These are phyloP conservation scores for Porpolomopsis calyptriformis DNA, from an alignment of 768 basidiomycete species.

Conservation along the genomic window DNA sequence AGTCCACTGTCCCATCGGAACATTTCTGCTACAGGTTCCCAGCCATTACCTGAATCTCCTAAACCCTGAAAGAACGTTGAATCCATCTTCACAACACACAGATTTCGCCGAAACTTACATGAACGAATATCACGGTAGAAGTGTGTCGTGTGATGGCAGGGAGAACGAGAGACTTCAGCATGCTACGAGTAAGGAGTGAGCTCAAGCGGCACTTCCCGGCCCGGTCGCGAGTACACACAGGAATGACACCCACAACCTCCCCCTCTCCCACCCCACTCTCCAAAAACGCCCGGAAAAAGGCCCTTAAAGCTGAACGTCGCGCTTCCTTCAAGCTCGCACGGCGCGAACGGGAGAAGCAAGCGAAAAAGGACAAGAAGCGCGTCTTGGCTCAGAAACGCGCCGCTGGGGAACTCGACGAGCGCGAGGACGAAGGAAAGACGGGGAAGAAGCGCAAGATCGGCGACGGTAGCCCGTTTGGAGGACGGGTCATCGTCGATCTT, in stretches of 20 bases:
- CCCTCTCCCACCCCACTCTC: conserved; percentile 35
- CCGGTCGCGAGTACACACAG: too few species aligned
- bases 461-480: conserved; percentile 29
- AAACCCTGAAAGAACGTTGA: conserved; percentile 44
- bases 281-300: conserved; percentile 71
- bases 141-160: conserved; percentile 56
- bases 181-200: neutral
- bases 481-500: conserved; percentile 72
- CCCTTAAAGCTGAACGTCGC: conserved; percentile 57
- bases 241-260: neutral
- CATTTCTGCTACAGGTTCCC: conserved; percentile 66
- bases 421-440: conserved; percentile 28
- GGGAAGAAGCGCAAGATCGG: conserved; percentile 29
- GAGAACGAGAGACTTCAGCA: conserved; percentile 42
- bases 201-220: too few species aligned
- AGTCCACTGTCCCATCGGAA: conserved; percentile 44
- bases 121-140: conserved; percentile 82
- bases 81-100: conserved; percentile 5
- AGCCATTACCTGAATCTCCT: conserved; percentile 66
- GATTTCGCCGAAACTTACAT: conserved; percentile 41
- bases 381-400: conserved; percentile 48
- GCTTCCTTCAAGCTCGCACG: conserved; percentile 62
- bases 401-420: conserved; percentile 50
- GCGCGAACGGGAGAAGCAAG: conserved; percentile 66
- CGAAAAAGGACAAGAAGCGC: conserved; percentile 63